phyloP scores from a whole-genome alignment of 495 filamentous ascomycete genomes.

The Aspergillus conjunctus region DNA sequence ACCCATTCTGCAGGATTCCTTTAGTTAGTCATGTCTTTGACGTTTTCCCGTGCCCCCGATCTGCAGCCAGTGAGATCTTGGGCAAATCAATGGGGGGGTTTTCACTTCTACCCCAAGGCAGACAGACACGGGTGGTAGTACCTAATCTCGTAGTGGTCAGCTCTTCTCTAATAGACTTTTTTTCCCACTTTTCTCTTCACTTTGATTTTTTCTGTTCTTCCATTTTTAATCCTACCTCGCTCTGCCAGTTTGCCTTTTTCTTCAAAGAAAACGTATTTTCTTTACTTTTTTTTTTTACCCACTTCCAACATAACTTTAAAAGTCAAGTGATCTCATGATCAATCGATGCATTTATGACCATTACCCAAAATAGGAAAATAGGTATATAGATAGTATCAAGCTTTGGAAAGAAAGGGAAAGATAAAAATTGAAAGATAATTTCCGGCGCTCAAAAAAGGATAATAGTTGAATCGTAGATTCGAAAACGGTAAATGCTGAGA shows the following conservation, averaged over 20 bases:
- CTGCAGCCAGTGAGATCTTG: neutral
- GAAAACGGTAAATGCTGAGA: neutral
- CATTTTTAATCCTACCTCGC: neutral
- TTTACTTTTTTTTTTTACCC: neutral
- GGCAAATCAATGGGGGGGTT: neutral
- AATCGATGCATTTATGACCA: neutral
- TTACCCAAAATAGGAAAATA: neutral
- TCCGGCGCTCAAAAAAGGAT: neutral
- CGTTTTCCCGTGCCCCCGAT: neutral
- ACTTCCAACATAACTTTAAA: neutral
- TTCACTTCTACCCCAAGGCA: neutral
- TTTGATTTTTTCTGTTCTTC: constrained; percentile 1
- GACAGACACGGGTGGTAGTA: too few species aligned
- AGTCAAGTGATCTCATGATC: neutral
- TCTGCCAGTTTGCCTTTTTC: neutral
- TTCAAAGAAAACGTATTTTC: neutral
- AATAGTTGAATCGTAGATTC: neutral
- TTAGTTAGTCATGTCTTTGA: neutral
- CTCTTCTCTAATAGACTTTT: too few species aligned
- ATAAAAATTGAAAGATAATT: neutral
- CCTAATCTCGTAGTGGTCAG: too few species aligned
- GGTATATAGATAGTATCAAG: neutral
- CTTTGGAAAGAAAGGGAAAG: neutral
- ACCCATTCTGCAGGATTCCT: constrained; percentile 5
- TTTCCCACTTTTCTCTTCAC: too few species aligned